Conservation (phyloP, 345 rosid genomes). For the Citrus cavaleriei region DNA sequence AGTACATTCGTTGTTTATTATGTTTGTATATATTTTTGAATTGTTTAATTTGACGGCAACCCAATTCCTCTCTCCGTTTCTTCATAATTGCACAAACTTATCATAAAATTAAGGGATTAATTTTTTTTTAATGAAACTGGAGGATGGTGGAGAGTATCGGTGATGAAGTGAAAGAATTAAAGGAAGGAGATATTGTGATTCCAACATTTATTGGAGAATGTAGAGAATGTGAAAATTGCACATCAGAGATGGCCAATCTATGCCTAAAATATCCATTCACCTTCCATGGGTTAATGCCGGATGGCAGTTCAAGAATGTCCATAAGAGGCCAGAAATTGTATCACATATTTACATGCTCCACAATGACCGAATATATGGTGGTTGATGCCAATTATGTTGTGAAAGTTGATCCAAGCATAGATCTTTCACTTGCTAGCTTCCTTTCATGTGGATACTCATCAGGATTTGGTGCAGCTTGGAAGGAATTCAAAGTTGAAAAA, state of each 20-base stretch:
- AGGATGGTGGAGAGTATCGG: conserved; percentile 52
- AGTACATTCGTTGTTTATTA: not conserved
- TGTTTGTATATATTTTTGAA: too few species aligned
- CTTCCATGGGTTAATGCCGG: conserved; percentile 36
- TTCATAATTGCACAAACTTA: too few species aligned
- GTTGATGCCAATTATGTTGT: conserved; percentile 38
- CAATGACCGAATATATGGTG: conserved; percentile 64
- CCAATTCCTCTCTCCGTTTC: too few species aligned
- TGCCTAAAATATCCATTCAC: conserved; percentile 42
- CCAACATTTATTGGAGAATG: conserved; percentile 54
- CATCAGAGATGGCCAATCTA: conserved; percentile 36
- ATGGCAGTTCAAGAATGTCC: conserved; percentile 59
- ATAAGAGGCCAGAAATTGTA: conserved; percentile 40
- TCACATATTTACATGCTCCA: conserved; percentile 51
- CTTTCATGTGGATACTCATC: conserved; percentile 69
- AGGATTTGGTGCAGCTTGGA: conserved; percentile 76
- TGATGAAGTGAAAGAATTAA: conserved; percentile 43
- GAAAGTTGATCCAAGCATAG: conserved; percentile 40
- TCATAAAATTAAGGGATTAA: too few species aligned
- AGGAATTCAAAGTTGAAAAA: conserved; percentile 44
- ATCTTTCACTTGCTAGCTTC: conserved; percentile 43
- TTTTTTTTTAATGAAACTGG: not conserved
- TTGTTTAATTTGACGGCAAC: too few species aligned
- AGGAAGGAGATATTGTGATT: conserved; percentile 59
- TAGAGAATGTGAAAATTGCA: conserved; percentile 56